Evolutionary conservation across 2,329 filamentous ascomycete genomes (phyloP).

Genomic region (Pseudogymnoascus sp.): DNA sequence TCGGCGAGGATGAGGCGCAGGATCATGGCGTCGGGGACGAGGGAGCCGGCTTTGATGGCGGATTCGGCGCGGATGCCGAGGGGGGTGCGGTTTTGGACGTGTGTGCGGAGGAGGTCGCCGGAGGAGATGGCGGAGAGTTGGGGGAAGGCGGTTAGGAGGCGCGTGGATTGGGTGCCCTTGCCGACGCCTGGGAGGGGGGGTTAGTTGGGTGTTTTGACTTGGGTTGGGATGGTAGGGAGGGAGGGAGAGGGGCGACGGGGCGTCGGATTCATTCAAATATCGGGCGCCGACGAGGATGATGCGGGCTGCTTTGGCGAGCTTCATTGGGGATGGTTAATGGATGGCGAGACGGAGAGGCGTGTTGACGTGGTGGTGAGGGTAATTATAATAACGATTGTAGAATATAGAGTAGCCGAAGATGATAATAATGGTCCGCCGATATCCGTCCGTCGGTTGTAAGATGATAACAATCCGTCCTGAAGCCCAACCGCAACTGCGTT

Average conservation of each 20-base stretch:
- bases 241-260: background rate
- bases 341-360: background rate
- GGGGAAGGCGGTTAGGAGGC: constrained; percentile 78
- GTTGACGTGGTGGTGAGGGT: background rate
- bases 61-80: constrained; percentile 83
- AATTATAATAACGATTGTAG: background rate
- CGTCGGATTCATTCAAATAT: too few species aligned
- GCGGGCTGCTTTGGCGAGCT: constrained; percentile 73
- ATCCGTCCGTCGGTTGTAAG: background rate
- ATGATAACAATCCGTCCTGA: background rate
- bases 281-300: constrained; percentile 93
- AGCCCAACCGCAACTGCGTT: background rate
- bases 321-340: constrained; percentile 38
- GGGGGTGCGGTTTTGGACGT: constrained; percentile 57
- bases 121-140: constrained; percentile 89
- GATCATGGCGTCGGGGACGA: constrained; percentile 91
- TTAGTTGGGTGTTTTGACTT: background rate
- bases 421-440: constrained; percentile 1
- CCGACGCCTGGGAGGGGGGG: constrained; percentile 57
- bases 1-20: constrained; percentile 88
- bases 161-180: constrained; percentile 91
- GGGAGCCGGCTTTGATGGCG: constrained; percentile 77
- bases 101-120: constrained; percentile 82
- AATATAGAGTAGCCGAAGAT: background rate
- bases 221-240: background rate